These are phyloP conservation scores for Mycena haematopus DNA, from an alignment of 768 basidiomycete genomes.

Conservation along the genomic window DNA sequence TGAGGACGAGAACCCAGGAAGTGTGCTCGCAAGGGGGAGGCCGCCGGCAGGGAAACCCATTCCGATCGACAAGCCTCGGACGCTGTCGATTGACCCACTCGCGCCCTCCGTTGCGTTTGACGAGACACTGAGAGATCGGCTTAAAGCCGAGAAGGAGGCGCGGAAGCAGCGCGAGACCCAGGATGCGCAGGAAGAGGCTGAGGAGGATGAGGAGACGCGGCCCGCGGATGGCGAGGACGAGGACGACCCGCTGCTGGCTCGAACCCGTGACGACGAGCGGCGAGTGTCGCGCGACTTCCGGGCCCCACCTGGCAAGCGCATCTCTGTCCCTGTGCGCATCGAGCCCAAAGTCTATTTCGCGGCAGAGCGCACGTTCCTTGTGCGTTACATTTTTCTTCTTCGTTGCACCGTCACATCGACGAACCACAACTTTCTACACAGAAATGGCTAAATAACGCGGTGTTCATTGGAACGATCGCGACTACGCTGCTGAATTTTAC, in stretches of 20 bases:
- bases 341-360: slow-evolving; percentile 99
- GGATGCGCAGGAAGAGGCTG: slow-evolving; percentile 14
- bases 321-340: slow-evolving; percentile 92
- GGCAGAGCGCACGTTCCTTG: slow-evolving; percentile 91
- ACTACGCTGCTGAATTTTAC: slow-evolving; percentile 90
- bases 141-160: slow-evolving; percentile 55
- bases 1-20: slow-evolving; percentile 38
- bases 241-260: slow-evolving; percentile 63
- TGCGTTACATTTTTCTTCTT: slow-evolving; percentile 47
- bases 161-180: slow-evolving; percentile 33
- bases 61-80: slow-evolving; percentile 38
- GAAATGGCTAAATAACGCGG: slow-evolving; percentile 91
- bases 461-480: slow-evolving; percentile 88
- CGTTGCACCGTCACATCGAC: slow-evolving; percentile 12
- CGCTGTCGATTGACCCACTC: slow-evolving; percentile 84
- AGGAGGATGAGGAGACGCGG: slow-evolving; percentile 25
- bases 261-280: slow-evolving; percentile 52
- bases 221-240: slow-evolving; percentile 32
- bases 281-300: slow-evolving; percentile 18
- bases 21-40: slow-evolving; percentile 20
- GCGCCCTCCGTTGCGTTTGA: slow-evolving; percentile 85
- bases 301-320: slow-evolving; percentile 87
- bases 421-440: slow-evolving; percentile 36
- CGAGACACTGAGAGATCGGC: slow-evolving; percentile 75
- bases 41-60: slow-evolving; percentile 32